A percentile compares a stretch with the other conserved stretches of the same genome.
Evolutionary conservation across 2,329 filamentous ascomycete species (phyloP).

Genomic region (Phaeomoniella chlamydospora): DNA sequence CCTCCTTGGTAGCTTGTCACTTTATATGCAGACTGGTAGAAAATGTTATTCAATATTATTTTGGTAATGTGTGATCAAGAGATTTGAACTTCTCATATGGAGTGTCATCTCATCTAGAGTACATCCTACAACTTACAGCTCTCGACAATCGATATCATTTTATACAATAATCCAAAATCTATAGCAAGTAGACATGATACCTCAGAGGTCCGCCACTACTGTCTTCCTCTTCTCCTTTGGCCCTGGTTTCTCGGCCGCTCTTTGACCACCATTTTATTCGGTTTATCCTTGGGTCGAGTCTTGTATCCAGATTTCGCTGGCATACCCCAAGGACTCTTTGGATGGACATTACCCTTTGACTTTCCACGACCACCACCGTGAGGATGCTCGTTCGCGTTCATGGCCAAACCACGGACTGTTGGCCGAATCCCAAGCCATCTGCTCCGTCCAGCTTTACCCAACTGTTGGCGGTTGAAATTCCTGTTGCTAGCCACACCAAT

Average conservation of each 20-base stretch:
- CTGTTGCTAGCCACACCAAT: conserved; percentile 90
- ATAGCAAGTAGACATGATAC: too few species aligned
- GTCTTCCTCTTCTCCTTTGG: conserved; percentile 61
- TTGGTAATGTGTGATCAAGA: too few species aligned
- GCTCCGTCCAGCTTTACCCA: conserved; percentile 89
- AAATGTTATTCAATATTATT: too few species aligned
- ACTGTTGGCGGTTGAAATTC: conserved; percentile 74
- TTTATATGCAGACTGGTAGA: too few species aligned
- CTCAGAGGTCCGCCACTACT: too few species aligned
- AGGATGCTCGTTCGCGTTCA: conserved; percentile 98
- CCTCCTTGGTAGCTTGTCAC: too few species aligned
- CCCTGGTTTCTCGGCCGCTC: conserved; percentile 79
- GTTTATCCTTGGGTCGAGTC: conserved; percentile 74
- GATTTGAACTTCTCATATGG: too few species aligned
- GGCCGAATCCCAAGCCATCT: conserved; percentile 90
- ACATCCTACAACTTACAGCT: too few species aligned
- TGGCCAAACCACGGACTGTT: conserved; percentile 91
- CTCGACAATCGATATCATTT: too few species aligned
- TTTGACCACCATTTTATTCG: conserved; percentile 82
- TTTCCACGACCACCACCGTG: conserved; percentile 98
- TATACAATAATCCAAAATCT: too few species aligned
- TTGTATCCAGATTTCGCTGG: conserved; percentile 63
- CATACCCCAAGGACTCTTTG: conserved; percentile 90
- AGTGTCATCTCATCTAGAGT: too few species aligned
- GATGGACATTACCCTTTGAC: conserved; percentile 93